Percentiles rank a stretch among this genome's conserved stretches.
Conservation (phyloP, 805 yeast species). For the Pichia cabralensis region DNA sequence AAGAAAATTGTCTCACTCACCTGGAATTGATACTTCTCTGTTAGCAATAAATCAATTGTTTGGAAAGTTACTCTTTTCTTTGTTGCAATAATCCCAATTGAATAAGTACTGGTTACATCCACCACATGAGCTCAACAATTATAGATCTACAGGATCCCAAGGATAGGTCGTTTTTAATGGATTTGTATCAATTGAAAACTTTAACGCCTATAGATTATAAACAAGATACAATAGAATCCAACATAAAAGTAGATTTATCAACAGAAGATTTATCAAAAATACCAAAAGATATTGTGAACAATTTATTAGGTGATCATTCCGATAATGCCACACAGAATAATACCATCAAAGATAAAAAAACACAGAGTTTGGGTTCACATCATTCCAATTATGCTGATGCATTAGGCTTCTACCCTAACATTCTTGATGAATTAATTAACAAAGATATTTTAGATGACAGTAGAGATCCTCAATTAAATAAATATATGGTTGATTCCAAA, state of each 20-base stretch:
- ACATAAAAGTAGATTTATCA: conserved; percentile 12
- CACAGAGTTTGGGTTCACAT: neutral
- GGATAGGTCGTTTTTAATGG: conserved; percentile 14
- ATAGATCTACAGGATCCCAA: conserved; percentile 5
- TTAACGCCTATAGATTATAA: conserved; percentile 28
- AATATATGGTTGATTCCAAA: conserved; percentile 46
- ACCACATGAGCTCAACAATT: no score
- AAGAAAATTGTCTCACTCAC: no score
- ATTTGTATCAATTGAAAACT: conserved; percentile 35
- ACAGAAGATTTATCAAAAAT: conserved; percentile 10
- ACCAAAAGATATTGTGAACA: conserved; percentile 19
- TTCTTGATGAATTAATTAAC: conserved; percentile 32
- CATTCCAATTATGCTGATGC: conserved; percentile 34
- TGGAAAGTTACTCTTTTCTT: no score
- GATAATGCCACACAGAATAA: no score
- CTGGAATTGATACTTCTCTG: no score
- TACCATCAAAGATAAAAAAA: neutral
- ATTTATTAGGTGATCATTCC: conserved; percentile 15
- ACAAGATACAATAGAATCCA: conserved; percentile 15
- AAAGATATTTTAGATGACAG: conserved; percentile 30
- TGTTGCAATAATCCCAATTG: no score
- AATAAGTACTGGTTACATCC: no score
- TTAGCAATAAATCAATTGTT: no score
- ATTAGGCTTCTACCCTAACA: conserved; percentile 39
- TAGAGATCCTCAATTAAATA: conserved; percentile 27